These are phyloP conservation scores for Neurospora crassa DNA, from an alignment of 2,329 filamentous ascomycete species.

Conservation along the genomic window DNA sequence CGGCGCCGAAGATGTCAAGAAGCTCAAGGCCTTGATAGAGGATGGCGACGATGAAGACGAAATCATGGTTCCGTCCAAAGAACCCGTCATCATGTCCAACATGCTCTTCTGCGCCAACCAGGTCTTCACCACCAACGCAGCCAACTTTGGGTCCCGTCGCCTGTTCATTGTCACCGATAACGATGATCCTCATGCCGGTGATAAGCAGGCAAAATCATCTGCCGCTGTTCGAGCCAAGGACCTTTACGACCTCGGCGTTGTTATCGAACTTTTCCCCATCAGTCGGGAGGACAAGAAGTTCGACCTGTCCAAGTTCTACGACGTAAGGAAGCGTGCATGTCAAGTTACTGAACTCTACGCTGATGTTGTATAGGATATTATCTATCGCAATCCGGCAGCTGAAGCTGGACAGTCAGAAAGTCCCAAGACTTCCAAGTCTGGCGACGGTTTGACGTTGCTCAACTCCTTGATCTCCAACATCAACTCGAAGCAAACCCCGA, in stretches of 20 bases:
- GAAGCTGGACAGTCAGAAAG: conserved; percentile 53
- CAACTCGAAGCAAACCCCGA: conserved; percentile 80
- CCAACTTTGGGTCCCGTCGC: conserved; percentile 85
- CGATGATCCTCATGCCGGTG: conserved; percentile 68
- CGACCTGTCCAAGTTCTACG: conserved; percentile 79
- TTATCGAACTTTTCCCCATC: conserved; percentile 89
- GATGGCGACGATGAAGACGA: conserved; percentile 63
- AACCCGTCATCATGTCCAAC: conserved; percentile 72
- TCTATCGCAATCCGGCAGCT: conserved; percentile 69
- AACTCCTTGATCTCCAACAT: conserved; percentile 77
- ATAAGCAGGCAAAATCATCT: conserved; percentile 63
- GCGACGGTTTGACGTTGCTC: conserved; percentile 69
- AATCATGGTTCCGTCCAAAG: conserved; percentile 59
- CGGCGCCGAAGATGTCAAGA: conserved; percentile 76
- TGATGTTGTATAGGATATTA: conserved; percentile 57
- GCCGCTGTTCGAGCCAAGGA: conserved; percentile 87
- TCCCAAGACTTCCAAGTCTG: conserved; percentile 55
- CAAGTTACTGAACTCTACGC: not conserved
- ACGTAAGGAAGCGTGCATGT: conserved; percentile 45
- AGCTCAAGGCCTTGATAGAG: conserved; percentile 64
- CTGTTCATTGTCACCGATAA: conserved; percentile 96
- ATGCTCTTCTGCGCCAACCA: conserved; percentile 93
- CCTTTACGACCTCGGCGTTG: conserved; percentile 84
- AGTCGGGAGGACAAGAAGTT: conserved; percentile 62
- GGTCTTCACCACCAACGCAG: conserved; percentile 87